Conservation (phyloP, 1,284 basidiomycete genomes). For the Sporisorium exsertum region DNA sequence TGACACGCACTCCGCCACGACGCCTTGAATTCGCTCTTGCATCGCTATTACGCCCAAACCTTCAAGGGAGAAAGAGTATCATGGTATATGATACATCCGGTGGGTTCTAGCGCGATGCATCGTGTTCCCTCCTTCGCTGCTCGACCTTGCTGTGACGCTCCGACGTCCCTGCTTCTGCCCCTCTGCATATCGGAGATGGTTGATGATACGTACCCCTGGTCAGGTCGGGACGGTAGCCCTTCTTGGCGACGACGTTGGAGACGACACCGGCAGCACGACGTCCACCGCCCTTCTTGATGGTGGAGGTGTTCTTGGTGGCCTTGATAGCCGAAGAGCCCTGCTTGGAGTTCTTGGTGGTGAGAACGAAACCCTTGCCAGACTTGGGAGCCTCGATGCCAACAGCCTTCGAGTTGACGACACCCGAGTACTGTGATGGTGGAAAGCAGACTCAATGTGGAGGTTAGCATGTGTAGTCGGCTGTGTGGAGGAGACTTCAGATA, state of each 20-base stretch:
- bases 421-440: slow-evolving; percentile 53
- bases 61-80: slow-evolving; percentile 52
- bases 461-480: slow-evolving; percentile 9
- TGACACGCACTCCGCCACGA: slow-evolving; percentile 23
- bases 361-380: slow-evolving; percentile 57
- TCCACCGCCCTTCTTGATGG: slow-evolving; percentile 58
- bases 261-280: slow-evolving; percentile 63
- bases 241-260: slow-evolving; percentile 64
- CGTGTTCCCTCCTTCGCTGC: neutral
- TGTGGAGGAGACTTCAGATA: neutral
- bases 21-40: slow-evolving; percentile 53
- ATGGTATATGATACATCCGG: slow-evolving; percentile 46
- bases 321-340: slow-evolving; percentile 48
- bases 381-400: slow-evolving; percentile 60
- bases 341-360: slow-evolving; percentile 67
- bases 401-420: slow-evolving; percentile 65
- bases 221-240: slow-evolving; percentile 66
- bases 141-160: neutral
- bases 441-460: slow-evolving; percentile 4
- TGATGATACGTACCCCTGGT: slow-evolving; percentile 54
- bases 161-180: neutral
- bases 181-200: neutral
- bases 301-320: slow-evolving; percentile 40
- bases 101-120: slow-evolving; percentile 69
- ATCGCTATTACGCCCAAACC: slow-evolving; percentile 68